Base-by-base conservation (phyloP, 805 yeast species). In the Yarrowia deformans region DNA sequence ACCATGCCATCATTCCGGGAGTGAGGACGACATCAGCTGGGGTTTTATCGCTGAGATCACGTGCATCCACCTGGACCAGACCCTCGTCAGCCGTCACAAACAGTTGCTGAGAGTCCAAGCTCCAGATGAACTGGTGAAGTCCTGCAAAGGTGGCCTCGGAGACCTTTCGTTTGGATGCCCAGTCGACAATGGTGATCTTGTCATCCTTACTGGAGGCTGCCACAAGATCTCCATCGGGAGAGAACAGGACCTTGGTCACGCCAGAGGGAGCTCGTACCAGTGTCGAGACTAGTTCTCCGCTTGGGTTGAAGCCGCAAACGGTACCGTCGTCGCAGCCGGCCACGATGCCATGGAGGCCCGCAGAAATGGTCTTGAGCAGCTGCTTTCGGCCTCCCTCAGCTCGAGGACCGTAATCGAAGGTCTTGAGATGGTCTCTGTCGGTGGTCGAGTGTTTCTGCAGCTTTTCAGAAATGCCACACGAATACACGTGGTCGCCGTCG, bases 1-100 rank as follows among this genome's bases (percentile, higher is more conserved):
- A 85, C 97, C 97, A 92, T 45, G 84, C 85, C 1, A 87, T 45
- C 18, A 18, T 13, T n/a, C 48, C 52, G 23, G 52, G 52, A 0
- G 19, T 9, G 7, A 8, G 18, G 5, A 4, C n/a, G 7, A 32
- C 32, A 1, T 43, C 52, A 12, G 42, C 32, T 1, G 10, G 10
- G 2, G 23, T 29, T 16, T 14, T 9, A 1, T 40, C 29, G 13
- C 8, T 12, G 34, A 43, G 23, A 14, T 42, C 45, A 9, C 19
- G 34, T 8, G 45, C 49, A 3, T 7, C 23, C 1, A 32, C 40
- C 40, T 42, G 64, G 14, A 29, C 6, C 6, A 58, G 39, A 1
- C 64, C 64, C 13, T 58, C 50, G n/a, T 58, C 40, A 32, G 40
- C 29, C 18, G 64, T 14, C 29, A 46, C 45, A 9, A 37, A 7